These are phyloP conservation scores for Uronychia setigera DNA, from an alignment of 73 alveolate species.

Conservation along the genomic window DNA sequence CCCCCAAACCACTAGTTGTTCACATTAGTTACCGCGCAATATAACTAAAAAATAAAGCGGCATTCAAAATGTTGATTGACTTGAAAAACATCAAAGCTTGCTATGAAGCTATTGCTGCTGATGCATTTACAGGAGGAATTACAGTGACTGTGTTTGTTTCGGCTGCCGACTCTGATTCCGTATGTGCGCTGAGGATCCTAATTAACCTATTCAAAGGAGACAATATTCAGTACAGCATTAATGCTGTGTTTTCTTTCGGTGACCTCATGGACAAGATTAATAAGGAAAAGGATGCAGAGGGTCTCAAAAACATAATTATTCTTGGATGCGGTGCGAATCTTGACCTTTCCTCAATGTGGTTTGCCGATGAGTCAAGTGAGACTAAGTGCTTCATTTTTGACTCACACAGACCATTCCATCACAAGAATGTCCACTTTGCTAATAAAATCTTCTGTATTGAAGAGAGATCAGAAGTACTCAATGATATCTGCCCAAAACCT, in stretches of 20 bases:
- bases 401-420: conserved; percentile 85
- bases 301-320: conserved; percentile 73
- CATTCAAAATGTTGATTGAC: too few relatives aligned
- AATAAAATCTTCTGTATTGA: conserved; percentile 72
- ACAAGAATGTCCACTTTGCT: conserved; percentile 64
- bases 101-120: too few relatives aligned
- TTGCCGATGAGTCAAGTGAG: conserved; percentile 50
- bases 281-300: neutral
- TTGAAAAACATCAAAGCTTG: too few relatives aligned
- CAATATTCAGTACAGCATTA: conserved; percentile 36
- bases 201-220: conserved; percentile 46
- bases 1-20: too few relatives aligned
- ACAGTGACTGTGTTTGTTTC: conserved; percentile 28
- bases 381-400: conserved; percentile 77
- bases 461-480: conserved; percentile 70
- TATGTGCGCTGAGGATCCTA: conserved; percentile 62
- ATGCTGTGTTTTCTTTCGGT: conserved; percentile 48
- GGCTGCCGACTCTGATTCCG: conserved; percentile 60
- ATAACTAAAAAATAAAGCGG: too few relatives aligned
- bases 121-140: neutral
- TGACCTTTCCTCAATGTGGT: conserved; percentile 84
- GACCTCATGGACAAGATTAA: conserved; percentile 25
- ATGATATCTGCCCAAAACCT: conserved; percentile 78
- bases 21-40: too few relatives aligned
- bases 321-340: conserved; percentile 83